Evolutionary conservation across 495 filamentous ascomycete species (phyloP).

Genomic region (Cercophora samala): DNA sequence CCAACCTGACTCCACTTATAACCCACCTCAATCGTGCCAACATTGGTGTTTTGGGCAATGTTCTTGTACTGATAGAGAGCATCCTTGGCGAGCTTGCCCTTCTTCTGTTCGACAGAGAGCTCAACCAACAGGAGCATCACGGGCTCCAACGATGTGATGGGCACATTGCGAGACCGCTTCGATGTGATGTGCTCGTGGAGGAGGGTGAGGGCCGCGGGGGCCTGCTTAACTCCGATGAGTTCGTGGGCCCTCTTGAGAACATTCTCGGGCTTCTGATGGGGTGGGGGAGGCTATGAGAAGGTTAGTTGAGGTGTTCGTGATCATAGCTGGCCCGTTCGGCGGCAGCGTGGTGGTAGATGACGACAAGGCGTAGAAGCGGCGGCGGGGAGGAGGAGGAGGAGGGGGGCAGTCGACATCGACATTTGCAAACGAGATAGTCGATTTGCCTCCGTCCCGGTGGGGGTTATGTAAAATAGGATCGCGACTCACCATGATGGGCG

Average conservation of each 20-base stretch:
- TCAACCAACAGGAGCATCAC: slow-evolving; percentile 98
- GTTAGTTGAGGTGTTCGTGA: not conserved
- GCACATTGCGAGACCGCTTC: slow-evolving; percentile 94
- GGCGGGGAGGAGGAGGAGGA: slow-evolving; percentile 14
- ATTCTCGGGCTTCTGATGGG: slow-evolving; percentile 97
- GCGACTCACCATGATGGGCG: slow-evolving; percentile 42
- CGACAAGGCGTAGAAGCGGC: slow-evolving; percentile 13
- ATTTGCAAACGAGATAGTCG: not conserved
- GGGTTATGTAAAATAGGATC: not conserved
- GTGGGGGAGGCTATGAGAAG: slow-evolving; percentile 77
- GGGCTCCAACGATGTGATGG: slow-evolving; percentile 93
- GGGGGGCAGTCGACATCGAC: slow-evolving; percentile 5
- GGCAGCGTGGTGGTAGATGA: slow-evolving; percentile 15
- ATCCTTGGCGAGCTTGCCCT: slow-evolving; percentile 97
- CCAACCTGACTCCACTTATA: slow-evolving; percentile 7
- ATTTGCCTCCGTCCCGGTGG: not conserved
- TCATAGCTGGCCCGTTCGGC: not conserved
- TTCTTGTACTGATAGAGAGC: slow-evolving; percentile 99
- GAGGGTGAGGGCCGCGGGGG: slow-evolving; percentile 83
- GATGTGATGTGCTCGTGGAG: slow-evolving; percentile 99
- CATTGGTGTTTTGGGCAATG: slow-evolving; percentile 97
- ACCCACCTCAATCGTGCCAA: slow-evolving; percentile 87
- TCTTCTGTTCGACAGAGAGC: slow-evolving; percentile 91
- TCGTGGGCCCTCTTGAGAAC: slow-evolving; percentile 97
- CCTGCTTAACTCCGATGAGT: slow-evolving; percentile 95